Conservation (phyloP, 352 stramenopile species). For the Phytophthora tubulina region DNA sequence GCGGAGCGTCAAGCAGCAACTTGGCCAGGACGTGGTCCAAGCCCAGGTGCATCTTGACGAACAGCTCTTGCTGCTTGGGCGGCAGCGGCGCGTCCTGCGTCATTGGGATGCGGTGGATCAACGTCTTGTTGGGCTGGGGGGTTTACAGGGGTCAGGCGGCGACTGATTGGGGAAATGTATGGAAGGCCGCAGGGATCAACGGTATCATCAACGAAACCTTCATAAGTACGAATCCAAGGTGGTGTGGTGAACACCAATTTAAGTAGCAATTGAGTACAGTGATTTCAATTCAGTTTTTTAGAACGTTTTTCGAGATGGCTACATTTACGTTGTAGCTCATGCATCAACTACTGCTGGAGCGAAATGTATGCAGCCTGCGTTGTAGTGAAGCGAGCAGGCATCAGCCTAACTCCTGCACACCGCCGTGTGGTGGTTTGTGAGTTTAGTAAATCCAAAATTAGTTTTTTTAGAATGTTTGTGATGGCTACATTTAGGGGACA, state of each 20-base stretch:
- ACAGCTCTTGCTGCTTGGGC: constrained; percentile 44
- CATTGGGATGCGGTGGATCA: constrained; percentile 20
- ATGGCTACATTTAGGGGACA: neutral
- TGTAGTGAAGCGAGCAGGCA: too few species aligned
- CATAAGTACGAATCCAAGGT: constrained; percentile 16
- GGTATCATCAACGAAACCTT: neutral
- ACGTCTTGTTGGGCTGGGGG: constrained; percentile 1
- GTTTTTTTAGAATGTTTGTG: too few species aligned
- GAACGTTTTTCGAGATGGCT: too few species aligned
- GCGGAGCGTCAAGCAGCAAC: constrained; percentile 30
- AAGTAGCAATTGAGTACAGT: too few species aligned
- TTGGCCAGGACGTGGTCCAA: constrained; percentile 65
- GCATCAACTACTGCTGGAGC: too few species aligned
- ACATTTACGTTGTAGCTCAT: too few species aligned
- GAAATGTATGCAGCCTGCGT: too few species aligned
- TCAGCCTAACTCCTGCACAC: too few species aligned
- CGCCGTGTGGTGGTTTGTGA: too few species aligned
- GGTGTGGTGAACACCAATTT: too few species aligned
- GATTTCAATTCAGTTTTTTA: too few species aligned
- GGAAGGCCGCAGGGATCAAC: neutral
- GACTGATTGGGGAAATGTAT: constrained; percentile 10
- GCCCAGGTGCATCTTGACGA: constrained; percentile 51
- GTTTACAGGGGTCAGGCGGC: neutral
- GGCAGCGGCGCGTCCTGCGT: constrained; percentile 17
- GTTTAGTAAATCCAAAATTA: too few species aligned